These are phyloP conservation scores for Groenewaldozyma sp. DNA, from an alignment of 1,139 yeast genomes.

Conservation along the genomic window DNA sequence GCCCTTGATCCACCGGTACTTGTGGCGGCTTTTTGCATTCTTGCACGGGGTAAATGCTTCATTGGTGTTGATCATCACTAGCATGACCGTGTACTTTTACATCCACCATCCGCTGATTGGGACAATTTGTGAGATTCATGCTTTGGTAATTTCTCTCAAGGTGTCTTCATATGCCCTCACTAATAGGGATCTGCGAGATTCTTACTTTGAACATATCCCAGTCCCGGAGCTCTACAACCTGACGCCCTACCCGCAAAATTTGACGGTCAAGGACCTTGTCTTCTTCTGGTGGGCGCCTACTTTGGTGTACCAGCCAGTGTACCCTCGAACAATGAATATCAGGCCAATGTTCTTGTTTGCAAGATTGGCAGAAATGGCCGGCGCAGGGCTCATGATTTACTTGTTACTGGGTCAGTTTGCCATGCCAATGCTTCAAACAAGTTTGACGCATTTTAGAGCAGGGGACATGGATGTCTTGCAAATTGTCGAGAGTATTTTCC, in stretches of 20 bases:
- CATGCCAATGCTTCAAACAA: conserved; percentile 33
- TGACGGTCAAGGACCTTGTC: conserved; percentile 29
- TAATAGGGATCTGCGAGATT: conserved; percentile 35
- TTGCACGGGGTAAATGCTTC: conserved; percentile 30
- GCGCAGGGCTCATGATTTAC: conserved; percentile 28
- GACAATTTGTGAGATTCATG: conserved; percentile 34
- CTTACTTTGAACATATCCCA: conserved; percentile 15
- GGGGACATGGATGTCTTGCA: conserved; percentile 18
- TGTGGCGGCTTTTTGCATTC: conserved; percentile 28
- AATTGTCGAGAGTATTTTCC: conserved; percentile 31
- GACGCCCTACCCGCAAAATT: conserved; percentile 33
- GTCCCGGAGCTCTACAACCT: conserved; percentile 29
- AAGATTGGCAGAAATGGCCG: conserved; percentile 30
- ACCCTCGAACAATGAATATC: conserved; percentile 30
- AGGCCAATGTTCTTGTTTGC: conserved; percentile 28
- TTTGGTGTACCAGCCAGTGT: conserved; percentile 38
- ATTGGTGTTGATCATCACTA: conserved; percentile 26
- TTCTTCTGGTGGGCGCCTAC: conserved; percentile 41
- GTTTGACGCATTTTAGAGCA: conserved; percentile 24
- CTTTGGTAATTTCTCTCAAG: conserved; percentile 34
- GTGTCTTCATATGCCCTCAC: conserved; percentile 37
- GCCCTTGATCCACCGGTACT: conserved; percentile 16
- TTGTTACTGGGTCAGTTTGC: conserved; percentile 35
- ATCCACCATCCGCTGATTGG: conserved; percentile 37
- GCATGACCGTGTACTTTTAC: conserved; percentile 27